These are phyloP conservation scores for Piper longum DNA, from an alignment of 164 flowering plant species.

Conservation along the genomic window DNA sequence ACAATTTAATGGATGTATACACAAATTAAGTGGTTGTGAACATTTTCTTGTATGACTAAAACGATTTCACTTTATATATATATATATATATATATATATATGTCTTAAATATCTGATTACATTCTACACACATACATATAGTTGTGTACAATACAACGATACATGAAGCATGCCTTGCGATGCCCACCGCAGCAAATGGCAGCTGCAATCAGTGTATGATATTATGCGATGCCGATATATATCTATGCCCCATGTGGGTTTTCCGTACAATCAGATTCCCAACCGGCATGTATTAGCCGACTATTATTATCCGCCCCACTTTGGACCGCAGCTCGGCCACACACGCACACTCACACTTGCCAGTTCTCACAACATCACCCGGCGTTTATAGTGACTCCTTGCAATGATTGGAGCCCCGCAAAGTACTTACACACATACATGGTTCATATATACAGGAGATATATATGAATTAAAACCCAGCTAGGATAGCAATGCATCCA, in stretches of 20 bases:
- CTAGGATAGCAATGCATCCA: not conserved
- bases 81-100: too few species aligned
- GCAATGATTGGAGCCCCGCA: not conserved
- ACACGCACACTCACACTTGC: not conserved
- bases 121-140: not conserved
- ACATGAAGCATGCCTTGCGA: not conserved
- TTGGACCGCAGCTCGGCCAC: not conserved
- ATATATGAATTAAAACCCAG: too few species aligned
- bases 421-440: not conserved
- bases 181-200: not conserved
- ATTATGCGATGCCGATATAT: not conserved
- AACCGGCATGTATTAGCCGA: not conserved
- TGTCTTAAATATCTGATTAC: too few species aligned
- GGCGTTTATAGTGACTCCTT: too few species aligned
- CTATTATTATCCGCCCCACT: not conserved
- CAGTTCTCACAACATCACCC: not conserved
- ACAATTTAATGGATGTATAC: too few species aligned
- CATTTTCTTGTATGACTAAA: too few species aligned
- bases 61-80: too few species aligned
- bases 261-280: not conserved
- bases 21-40: too few species aligned
- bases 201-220: not conserved
- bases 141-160: not conserved
- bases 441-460: too few species aligned
- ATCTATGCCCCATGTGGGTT: not conserved